Conservation (phyloP, 306 rosid species). For the Cucurbita ficifolia region DNA sequence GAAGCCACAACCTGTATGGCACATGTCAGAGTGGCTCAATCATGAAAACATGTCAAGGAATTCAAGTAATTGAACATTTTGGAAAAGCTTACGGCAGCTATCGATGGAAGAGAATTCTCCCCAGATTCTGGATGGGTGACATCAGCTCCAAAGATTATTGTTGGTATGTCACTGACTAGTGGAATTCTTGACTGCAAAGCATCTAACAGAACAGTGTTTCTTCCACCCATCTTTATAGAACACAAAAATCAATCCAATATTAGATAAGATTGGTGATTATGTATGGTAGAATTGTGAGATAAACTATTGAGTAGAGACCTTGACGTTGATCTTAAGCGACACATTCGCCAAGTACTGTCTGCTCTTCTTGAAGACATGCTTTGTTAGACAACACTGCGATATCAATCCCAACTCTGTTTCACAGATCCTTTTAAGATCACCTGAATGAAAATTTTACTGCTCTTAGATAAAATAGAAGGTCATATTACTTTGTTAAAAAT, state of each 20-base stretch:
- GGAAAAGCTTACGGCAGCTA: conserved; percentile 40
- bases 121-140: conserved; percentile 63
- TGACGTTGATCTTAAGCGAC: conserved; percentile 52
- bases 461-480: background rate
- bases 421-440: conserved; percentile 59
- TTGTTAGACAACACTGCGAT: conserved; percentile 60
- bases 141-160: conserved; percentile 74
- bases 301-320: conserved; percentile 17
- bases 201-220: conserved; percentile 68
- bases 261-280: background rate
- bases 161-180: conserved; percentile 67
- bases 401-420: conserved; percentile 52
- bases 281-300: background rate
- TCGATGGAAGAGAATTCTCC: conserved; percentile 59
- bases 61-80: background rate
- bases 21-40: background rate
- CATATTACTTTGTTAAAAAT: background rate
- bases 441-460: conserved; percentile 10
- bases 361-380: conserved; percentile 41
- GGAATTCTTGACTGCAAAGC: conserved; percentile 59
- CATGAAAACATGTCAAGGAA: background rate
- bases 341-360: conserved; percentile 59
- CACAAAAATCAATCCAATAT: background rate
- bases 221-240: conserved; percentile 46
- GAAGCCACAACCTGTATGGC: conserved; percentile 62